Evolutionary conservation across 495 filamentous ascomycete species (phyloP).

Genomic region (Choiromyces venosus): DNA sequence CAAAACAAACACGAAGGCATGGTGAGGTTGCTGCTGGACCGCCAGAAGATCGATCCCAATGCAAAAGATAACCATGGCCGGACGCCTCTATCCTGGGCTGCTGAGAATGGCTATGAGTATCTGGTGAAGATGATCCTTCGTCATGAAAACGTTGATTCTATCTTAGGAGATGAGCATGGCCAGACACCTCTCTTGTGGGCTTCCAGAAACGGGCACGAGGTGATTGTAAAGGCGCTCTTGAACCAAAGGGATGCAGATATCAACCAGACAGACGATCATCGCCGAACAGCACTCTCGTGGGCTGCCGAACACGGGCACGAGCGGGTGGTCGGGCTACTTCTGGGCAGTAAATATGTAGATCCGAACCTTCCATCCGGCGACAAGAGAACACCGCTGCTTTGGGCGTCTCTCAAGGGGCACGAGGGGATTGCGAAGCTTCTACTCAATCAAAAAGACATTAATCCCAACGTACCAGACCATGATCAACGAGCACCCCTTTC

Average conservation of each 20-base stretch:
- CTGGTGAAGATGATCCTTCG: neutral
- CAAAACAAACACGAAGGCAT: neutral
- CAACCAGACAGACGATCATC: neutral
- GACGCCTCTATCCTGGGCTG: conserved; percentile 12
- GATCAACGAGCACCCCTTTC: conserved; percentile 16
- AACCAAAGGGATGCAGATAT: conserved; percentile 11
- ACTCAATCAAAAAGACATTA: conserved; percentile 1
- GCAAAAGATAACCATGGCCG: neutral
- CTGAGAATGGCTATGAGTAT: conserved; percentile 5
- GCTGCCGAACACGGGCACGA: conserved; percentile 7
- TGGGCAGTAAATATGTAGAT: too few relatives aligned
- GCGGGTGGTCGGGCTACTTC: conserved; percentile 5
- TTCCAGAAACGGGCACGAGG: conserved; percentile 9
- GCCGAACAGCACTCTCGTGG: conserved; percentile 11
- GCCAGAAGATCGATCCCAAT: neutral
- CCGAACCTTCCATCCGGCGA: too few relatives aligned
- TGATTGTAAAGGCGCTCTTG: conserved; percentile 7
- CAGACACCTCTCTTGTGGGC: conserved; percentile 14
- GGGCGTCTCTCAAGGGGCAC: conserved; percentile 10
- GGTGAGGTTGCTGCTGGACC: neutral
- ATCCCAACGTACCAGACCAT: neutral
- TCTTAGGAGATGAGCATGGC: neutral
- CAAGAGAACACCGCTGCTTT: conserved; percentile 5
- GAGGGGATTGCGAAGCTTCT: conserved; percentile 8
- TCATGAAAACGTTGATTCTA: conserved; percentile 2